phyloP scores from a whole-genome alignment of 2,329 filamentous ascomycete species.

The Aureobasidium mangrovei region DNA sequence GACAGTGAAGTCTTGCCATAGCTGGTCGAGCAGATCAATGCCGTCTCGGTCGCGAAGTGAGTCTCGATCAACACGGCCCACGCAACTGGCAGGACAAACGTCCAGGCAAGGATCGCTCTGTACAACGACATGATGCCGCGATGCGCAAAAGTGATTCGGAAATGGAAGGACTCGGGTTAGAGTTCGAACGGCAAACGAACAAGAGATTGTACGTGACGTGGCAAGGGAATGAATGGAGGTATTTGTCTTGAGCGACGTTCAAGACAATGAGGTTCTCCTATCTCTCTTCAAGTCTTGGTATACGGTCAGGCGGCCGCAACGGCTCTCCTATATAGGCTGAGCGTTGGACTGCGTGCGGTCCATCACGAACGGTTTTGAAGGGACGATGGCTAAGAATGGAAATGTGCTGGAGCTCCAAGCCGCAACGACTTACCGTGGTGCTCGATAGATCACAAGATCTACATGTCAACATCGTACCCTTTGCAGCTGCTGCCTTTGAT shows the following conservation, averaged over 20 bases:
- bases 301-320: neutral
- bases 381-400: no score
- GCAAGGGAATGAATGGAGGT: no score
- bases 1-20: neutral
- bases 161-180: no score
- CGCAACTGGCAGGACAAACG: neutral
- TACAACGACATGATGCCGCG: neutral
- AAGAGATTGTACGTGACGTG: no score
- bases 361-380: neutral
- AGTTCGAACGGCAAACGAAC: no score
- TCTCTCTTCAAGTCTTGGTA: neutral
- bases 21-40: neutral
- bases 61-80: neutral
- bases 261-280: neutral
- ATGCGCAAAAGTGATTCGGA: no score
- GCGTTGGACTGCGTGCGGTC: neutral
- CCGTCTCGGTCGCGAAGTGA: neutral
- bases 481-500: no score
- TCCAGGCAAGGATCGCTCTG: neutral
- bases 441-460: neutral
- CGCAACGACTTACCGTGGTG: neutral
- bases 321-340: slow-evolving; percentile 8
- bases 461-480: no score
- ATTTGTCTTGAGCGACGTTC: no score
- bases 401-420: no score